Evolutionary conservation across 352 stramenopile genomes (phyloP), one percentile per base, ranked within the genome.

Genomic region (Halophytophthora batemanensis): DNA sequence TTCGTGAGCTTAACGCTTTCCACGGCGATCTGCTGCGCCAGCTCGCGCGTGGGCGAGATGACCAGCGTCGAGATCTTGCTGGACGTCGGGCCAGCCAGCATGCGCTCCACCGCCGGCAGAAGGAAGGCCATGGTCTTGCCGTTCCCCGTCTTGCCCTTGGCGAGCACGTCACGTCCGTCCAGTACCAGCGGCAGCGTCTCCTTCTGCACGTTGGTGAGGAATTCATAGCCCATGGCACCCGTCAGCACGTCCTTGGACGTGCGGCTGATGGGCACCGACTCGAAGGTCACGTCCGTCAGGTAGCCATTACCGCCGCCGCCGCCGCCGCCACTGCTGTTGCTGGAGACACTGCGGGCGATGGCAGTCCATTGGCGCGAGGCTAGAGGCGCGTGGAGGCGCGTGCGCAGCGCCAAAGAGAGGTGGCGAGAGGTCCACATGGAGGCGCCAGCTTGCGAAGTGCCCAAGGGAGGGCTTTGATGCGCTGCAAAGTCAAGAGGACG

Each of bases 21-120:
- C 31, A 84, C 78, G n/a, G 76, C 71, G 53, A 98, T 98, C 77
- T 99, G 96, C 41, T 98, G 73, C 13, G 96, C 96, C 29, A 99
- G 63, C 66, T 99, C 96, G 29, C 96, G 77, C 45, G 96, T 99
- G 7, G 96, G 96, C 21, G 90, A 97, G 49, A 99, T 90, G 11
- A 99, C 74, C 19, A 99, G 77, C 4, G 85, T 92, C 38, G 86
- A 93, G 15, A 98, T 81, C 13, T 93, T 96, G 62, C 97, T 86
- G 18, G 71, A 31, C 8, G 63, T 56, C 14, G 68, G 57, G 28
- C 63, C 60, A 38, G 71, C 84, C 19, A 96, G 60, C 45, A 97
- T 86, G 17, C 69, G 71, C 63, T 96, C 84, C 2, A 96, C 46
- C 15, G 80, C 56, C 5, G 82, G 82, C 42, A 93, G 62, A 28